Evolutionary conservation across 345 rosid genomes (phyloP).

Genomic region (Corchorus capsularis): DNA sequence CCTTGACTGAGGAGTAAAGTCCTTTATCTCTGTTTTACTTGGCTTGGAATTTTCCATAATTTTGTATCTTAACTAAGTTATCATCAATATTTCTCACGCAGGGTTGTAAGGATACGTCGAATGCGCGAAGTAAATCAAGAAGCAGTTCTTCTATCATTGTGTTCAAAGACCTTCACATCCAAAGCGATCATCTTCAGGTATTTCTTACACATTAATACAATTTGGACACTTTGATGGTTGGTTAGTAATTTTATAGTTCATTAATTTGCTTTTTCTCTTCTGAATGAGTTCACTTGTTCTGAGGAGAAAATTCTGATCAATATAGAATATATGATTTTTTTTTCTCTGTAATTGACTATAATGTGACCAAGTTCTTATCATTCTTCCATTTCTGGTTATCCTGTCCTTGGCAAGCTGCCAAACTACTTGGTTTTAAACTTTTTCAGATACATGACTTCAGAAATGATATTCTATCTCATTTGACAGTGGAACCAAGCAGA

Average conservation of each 20-base stretch:
- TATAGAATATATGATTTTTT: background rate
- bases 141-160: conserved; percentile 91
- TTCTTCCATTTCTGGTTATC: background rate
- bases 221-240: background rate
- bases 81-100: conserved; percentile 27
- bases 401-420: background rate
- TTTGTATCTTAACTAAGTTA: conserved; percentile 13
- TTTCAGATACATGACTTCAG: background rate
- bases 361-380: background rate
- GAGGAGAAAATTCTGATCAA: background rate
- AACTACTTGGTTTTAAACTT: background rate
- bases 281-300: background rate
- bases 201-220: background rate
- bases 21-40: conserved; percentile 2
- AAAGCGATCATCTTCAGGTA: conserved; percentile 95
- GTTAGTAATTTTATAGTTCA: background rate
- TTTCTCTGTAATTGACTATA: background rate
- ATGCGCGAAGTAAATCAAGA: conserved; percentile 88
- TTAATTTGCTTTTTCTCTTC: background rate
- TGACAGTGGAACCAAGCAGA: conserved; percentile 90
- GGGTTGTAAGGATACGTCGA: conserved; percentile 94
- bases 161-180: conserved; percentile 81
- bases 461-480: conserved; percentile 26
- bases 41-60: conserved; percentile 10
- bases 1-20: conserved; percentile 85